phyloP scores from a whole-genome alignment of 106 monocot species.

The Gastrodia elata region DNA sequence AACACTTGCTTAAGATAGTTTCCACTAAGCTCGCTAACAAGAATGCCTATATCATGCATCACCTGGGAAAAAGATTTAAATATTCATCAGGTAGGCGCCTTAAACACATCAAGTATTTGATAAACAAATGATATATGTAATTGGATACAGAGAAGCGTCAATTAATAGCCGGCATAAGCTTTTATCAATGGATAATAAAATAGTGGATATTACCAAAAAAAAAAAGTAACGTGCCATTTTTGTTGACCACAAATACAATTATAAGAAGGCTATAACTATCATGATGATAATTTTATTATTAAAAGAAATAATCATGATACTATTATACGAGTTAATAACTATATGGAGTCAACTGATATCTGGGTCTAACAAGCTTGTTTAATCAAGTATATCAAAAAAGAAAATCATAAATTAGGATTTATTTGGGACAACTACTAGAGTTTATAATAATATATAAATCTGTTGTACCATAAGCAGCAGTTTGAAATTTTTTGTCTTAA shows the following conservation, averaged over 20 bases:
- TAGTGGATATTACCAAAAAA: no score
- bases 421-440: no score
- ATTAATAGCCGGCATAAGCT: not conserved
- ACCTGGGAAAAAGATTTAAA: constrained; percentile 42
- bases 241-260: not conserved
- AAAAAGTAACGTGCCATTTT: not conserved
- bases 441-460: no score
- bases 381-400: not conserved
- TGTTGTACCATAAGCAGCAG: no score
- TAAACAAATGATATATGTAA: not conserved
- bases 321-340: not conserved
- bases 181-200: no score
- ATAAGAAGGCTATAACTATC: not conserved
- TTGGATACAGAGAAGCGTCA: not conserved
- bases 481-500: no score
- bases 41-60: constrained; percentile 62
- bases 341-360: no score
- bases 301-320: not conserved
- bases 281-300: not conserved
- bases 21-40: constrained; percentile 46
- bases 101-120: not conserved
- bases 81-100: not conserved
- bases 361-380: no score
- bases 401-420: not conserved
- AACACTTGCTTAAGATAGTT: constrained; percentile 44